Evolutionary conservation across 352 stramenopile species (phyloP).

Genomic region (Hyaloperonospora brassicae): DNA sequence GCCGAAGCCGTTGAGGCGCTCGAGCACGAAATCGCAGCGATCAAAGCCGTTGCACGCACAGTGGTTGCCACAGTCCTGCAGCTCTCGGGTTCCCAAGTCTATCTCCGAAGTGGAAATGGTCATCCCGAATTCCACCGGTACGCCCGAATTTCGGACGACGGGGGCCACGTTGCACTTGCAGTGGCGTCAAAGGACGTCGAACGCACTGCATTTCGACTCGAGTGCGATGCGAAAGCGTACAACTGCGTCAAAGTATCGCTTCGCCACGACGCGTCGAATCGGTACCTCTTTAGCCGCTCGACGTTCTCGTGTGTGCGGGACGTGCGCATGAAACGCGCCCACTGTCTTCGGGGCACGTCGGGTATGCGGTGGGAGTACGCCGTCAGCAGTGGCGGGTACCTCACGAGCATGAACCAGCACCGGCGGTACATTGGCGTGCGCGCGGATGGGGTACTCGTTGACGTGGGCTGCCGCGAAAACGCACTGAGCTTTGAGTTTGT

Average conservation of each 20-base stretch:
- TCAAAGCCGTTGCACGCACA: conserved; percentile 46
- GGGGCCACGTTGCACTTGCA: conserved; percentile 40
- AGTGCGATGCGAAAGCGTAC: conserved; percentile 65
- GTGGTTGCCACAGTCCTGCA: conserved; percentile 56
- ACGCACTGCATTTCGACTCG: conserved; percentile 45
- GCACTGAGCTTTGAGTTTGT: conserved; percentile 64
- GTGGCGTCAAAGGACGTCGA: conserved; percentile 30
- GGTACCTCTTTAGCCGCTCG: conserved; percentile 67
- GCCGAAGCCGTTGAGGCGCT: conserved; percentile 60
- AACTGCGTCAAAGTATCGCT: conserved; percentile 80
- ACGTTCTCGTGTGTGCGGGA: conserved; percentile 71
- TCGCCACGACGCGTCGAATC: conserved; percentile 43
- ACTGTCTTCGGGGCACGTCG: conserved; percentile 48
- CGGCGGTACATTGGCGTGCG: conserved; percentile 61
- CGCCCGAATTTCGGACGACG: conserved; percentile 35
- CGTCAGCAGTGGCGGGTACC: conserved; percentile 31
- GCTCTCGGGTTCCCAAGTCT: conserved; percentile 46
- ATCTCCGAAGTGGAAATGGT: conserved; percentile 53
- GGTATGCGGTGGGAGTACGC: conserved; percentile 65
- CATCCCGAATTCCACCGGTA: too few relatives aligned
- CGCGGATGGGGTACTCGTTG: conserved; percentile 49
- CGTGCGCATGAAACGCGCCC: conserved; percentile 61
- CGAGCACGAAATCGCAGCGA: conserved; percentile 52
- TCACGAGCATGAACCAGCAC: conserved; percentile 81
- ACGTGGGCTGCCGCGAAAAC: conserved; percentile 60